phyloP scores from a whole-genome alignment of 176 grass and related monocot genomes.

The Ensete ventricosum region DNA sequence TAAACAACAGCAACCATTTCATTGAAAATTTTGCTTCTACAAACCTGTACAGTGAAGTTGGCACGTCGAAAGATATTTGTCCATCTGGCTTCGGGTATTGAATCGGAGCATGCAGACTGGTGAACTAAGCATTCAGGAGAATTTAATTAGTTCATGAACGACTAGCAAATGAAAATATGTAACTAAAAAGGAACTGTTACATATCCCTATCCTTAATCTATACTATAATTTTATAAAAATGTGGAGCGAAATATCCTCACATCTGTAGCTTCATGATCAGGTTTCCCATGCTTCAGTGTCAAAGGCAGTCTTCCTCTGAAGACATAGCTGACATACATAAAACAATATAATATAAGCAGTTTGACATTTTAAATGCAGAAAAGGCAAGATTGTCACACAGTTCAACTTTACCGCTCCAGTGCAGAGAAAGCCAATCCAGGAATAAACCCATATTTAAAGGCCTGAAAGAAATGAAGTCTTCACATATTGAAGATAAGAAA shows the following conservation, averaged over 20 bases:
- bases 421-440: slow-evolving; percentile 85
- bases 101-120: slow-evolving; percentile 48
- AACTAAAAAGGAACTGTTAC: slow-evolving; percentile 24
- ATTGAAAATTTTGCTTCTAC: not conserved
- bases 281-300: slow-evolving; percentile 87
- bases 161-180: not conserved
- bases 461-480: slow-evolving; percentile 32
- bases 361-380: slow-evolving; percentile 2
- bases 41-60: slow-evolving; percentile 88
- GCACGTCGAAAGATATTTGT: slow-evolving; percentile 75
- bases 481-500: not conserved
- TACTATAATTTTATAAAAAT: not conserved
- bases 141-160: not conserved
- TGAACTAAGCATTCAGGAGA: slow-evolving; percentile 22
- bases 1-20: not conserved
- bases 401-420: slow-evolving; percentile 62
- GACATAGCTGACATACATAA: slow-evolving; percentile 49
- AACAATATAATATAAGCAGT: not conserved
- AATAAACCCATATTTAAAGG: slow-evolving; percentile 85
- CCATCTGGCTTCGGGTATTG: slow-evolving; percentile 81
- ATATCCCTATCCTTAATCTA: not conserved
- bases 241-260: slow-evolving; percentile 37
- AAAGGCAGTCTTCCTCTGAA: slow-evolving; percentile 71
- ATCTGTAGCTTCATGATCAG: slow-evolving; percentile 83
- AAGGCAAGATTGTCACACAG: slow-evolving; percentile 2